phyloP scores from a whole-genome alignment of 192 early-diverging fungal species.

The Backusella macrospora region DNA sequence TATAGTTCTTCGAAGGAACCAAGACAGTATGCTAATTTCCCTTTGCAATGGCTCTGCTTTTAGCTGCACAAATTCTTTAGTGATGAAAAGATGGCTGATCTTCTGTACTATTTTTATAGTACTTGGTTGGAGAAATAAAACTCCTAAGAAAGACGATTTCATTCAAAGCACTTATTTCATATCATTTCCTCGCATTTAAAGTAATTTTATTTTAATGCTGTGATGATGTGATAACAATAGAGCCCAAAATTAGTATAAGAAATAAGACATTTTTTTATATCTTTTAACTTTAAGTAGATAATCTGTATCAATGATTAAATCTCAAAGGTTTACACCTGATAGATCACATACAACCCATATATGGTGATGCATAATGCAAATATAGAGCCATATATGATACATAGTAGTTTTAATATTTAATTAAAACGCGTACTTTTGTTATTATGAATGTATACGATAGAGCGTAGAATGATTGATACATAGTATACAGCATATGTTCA shows the following conservation, averaged over 20 bases:
- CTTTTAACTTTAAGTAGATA: no score
- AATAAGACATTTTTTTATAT: neutral
- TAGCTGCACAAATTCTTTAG: neutral
- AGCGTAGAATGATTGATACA: no score
- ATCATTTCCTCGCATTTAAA: constrained; percentile 1
- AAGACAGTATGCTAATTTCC: neutral
- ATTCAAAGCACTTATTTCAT: neutral
- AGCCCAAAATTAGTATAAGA: constrained; percentile 12
- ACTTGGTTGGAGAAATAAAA: neutral
- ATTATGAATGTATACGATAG: no score
- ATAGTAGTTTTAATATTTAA: no score
- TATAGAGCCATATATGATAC: no score
- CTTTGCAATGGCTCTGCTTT: neutral
- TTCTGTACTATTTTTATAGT: neutral
- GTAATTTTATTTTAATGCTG: neutral
- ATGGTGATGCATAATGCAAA: no score
- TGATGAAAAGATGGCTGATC: neutral
- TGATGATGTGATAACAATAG: constrained; percentile 3
- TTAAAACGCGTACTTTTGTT: no score
- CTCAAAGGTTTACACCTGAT: no score
- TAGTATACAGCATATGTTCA: no score
- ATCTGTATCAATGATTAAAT: no score
- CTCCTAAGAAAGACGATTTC: neutral
- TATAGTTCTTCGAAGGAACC: neutral
- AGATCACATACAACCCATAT: no score